Conservation (phyloP, 1,284 basidiomycete genomes). For the Boletus putidus region DNA sequence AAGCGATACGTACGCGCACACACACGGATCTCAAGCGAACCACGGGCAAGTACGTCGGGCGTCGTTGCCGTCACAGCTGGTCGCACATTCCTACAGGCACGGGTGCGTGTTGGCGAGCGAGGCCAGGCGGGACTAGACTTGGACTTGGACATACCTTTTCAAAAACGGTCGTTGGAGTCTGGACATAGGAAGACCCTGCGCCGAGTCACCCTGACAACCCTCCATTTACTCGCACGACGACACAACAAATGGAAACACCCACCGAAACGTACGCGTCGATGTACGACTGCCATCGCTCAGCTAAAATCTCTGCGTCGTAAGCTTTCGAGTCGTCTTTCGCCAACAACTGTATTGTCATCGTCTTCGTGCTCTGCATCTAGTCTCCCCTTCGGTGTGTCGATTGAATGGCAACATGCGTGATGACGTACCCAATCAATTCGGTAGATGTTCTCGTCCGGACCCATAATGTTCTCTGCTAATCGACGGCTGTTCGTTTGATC, state of each 20-base stretch:
- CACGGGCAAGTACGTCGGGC: slow-evolving; percentile 52
- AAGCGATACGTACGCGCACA: slow-evolving; percentile 81
- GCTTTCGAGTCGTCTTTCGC: slow-evolving; percentile 87
- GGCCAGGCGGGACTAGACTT: neutral
- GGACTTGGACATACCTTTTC: slow-evolving; percentile 53
- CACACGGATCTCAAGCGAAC: slow-evolving; percentile 77
- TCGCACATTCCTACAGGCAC: slow-evolving; percentile 47
- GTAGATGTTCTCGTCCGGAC: slow-evolving; percentile 90
- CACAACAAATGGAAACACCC: slow-evolving; percentile 32
- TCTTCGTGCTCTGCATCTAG: slow-evolving; percentile 69
- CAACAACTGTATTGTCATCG: slow-evolving; percentile 82
- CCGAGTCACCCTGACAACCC: slow-evolving; percentile 49
- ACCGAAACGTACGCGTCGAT: slow-evolving; percentile 87
- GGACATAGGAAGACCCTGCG: slow-evolving; percentile 50
- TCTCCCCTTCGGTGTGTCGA: slow-evolving; percentile 9
- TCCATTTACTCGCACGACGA: neutral
- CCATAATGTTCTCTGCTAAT: slow-evolving; percentile 80
- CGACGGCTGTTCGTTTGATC: slow-evolving; percentile 86
- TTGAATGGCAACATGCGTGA: neutral
- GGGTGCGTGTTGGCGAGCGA: neutral
- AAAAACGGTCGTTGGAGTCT: slow-evolving; percentile 73
- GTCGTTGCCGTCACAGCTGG: slow-evolving; percentile 36
- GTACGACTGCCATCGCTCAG: slow-evolving; percentile 87
- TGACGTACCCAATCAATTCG: slow-evolving; percentile 84
- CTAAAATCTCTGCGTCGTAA: slow-evolving; percentile 82